Evolutionary conservation across 148 eudicot species (phyloP).

Genomic region (Nyssa sinensis): DNA sequence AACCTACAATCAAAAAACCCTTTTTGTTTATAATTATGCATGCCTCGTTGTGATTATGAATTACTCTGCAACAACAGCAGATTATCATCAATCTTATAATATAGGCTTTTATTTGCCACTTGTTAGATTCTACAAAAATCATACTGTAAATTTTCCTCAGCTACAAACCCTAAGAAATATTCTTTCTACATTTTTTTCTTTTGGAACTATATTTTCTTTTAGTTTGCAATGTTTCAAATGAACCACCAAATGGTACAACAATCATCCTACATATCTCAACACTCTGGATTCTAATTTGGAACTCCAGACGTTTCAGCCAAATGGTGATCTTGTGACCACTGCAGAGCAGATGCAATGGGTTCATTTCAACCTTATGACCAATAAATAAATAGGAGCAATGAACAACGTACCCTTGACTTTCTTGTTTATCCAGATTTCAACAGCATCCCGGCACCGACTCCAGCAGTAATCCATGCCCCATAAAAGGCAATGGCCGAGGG

Average conservation of each 20-base stretch:
- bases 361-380: neutral
- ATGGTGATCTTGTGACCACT: neutral
- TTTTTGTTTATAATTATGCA: too few relatives aligned
- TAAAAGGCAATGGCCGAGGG: constrained; percentile 55
- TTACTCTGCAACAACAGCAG: neutral
- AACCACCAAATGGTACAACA: neutral
- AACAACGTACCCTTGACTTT: constrained; percentile 61
- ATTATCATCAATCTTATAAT: neutral
- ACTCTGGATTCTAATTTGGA: neutral
- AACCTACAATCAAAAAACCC: too few relatives aligned
- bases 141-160: too few relatives aligned
- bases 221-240: neutral
- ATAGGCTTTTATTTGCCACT: neutral
- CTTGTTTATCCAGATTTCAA: constrained; percentile 68
- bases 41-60: too few relatives aligned
- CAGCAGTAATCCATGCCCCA: constrained; percentile 64
- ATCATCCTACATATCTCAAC: neutral
- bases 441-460: constrained; percentile 76
- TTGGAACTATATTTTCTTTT: neutral
- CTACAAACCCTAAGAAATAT: neutral
- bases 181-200: neutral
- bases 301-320: neutral
- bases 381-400: neutral
- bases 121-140: neutral
- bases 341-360: neutral